A percentile compares a stretch with the other conserved stretches of the same genome.
These are phyloP conservation scores for Geotrichum reessii DNA, from an alignment of 1,139 yeast species.

Conservation along the genomic window DNA sequence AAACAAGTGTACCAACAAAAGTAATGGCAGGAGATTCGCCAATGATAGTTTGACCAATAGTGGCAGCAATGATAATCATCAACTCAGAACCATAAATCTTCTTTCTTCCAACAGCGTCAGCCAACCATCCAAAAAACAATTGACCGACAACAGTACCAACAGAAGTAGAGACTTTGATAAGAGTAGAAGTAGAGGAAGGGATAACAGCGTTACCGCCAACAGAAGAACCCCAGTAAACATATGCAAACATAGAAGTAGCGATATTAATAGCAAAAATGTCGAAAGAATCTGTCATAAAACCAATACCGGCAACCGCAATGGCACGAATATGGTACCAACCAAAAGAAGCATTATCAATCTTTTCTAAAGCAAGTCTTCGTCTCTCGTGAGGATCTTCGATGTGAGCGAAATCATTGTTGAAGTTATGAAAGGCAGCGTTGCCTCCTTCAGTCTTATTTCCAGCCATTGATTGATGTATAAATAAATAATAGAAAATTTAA, in stretches of 20 bases:
- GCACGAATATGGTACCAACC: slow-evolving; percentile 89
- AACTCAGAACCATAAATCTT: slow-evolving; percentile 80
- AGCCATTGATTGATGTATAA: slow-evolving; percentile 4
- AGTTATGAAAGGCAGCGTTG: slow-evolving; percentile 86
- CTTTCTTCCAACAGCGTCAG: slow-evolving; percentile 79
- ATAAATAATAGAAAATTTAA: not conserved
- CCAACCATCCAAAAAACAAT: slow-evolving; percentile 70
- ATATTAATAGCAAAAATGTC: slow-evolving; percentile 86
- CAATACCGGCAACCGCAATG: slow-evolving; percentile 88
- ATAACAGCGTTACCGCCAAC: slow-evolving; percentile 38
- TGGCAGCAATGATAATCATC: slow-evolving; percentile 72
- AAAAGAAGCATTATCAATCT: slow-evolving; percentile 76
- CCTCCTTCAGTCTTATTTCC: slow-evolving; percentile 56
- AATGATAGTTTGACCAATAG: slow-evolving; percentile 62
- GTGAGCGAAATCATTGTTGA: slow-evolving; percentile 74
- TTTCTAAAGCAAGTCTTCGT: slow-evolving; percentile 82
- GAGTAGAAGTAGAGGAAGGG: slow-evolving; percentile 65
- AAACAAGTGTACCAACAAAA: slow-evolving; percentile 51
- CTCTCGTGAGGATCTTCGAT: slow-evolving; percentile 83
- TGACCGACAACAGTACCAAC: slow-evolving; percentile 58
- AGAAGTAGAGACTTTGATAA: slow-evolving; percentile 81
- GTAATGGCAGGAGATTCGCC: slow-evolving; percentile 52
- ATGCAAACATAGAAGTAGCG: slow-evolving; percentile 49
- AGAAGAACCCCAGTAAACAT: slow-evolving; percentile 57
- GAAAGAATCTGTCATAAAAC: slow-evolving; percentile 87